Evolutionary conservation across 768 basidiomycete species (phyloP), one percentile per base, ranked within the genome.

Genomic region (Crassisporium funariophilum): DNA sequence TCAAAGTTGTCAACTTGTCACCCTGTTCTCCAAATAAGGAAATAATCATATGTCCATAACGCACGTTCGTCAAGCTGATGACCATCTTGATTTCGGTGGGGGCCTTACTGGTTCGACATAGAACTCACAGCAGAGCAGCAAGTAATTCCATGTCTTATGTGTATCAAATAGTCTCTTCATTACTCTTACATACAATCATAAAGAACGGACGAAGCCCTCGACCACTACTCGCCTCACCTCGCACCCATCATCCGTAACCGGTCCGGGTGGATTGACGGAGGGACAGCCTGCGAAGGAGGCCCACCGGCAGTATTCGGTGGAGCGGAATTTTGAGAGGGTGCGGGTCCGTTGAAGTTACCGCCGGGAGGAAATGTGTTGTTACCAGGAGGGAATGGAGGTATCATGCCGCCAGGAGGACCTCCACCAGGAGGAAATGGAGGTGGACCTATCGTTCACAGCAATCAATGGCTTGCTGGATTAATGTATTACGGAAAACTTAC

Each of bases 251-350:
- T 91, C 48, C 88, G 76, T 65, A 88, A 57, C 48, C 90, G 78
- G 66, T 92, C 90, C 8, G 90, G 90, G 63, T 92, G 90, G 54
- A 92, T 91, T n/a, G 75, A 81, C 34, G 85, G 83, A 15, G 77
- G 77, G 15, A 63, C 63, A 22, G 69, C 64, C 36, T 65, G 57
- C n/a, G 64, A 46, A 19, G 65, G 62, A 4, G 62, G 47, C 11
- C 34, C 57, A 50, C 58, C 57, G 35, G 53, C 47, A n/a, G n/a
- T n/a, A 46, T 59, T 50, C 12, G 65, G 62, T 4, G 63, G 54
- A n/a, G 61, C 59, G 20, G 58, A 62, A 44, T 56, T 56, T 57
- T 63, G 64, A 46, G 56, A 50, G 6, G 66, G 65, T 34, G 71
- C 64, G 13, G 70, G 69, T 42, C 64, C 65, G 51, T 63, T 66